A percentile compares a stretch with the other conserved stretches of the same genome.
Conservation (phyloP, 495 filamentous ascomycete genomes). For the Polyplosphaeria fusca region DNA sequence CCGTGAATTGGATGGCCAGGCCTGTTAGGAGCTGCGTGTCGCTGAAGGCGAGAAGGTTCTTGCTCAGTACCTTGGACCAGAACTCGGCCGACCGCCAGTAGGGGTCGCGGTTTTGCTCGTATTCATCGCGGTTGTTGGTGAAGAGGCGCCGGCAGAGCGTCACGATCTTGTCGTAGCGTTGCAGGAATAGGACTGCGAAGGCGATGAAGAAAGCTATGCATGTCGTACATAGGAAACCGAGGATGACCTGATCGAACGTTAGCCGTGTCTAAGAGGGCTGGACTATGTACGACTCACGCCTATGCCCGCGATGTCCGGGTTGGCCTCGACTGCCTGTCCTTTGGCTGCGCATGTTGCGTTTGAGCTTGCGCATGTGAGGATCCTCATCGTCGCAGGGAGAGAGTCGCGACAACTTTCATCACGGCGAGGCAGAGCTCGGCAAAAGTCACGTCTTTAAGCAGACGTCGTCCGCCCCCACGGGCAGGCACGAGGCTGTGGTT, state of each 20-base stretch:
- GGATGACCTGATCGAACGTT: constrained; percentile 20
- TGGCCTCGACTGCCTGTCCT: neutral
- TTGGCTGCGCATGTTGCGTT: neutral
- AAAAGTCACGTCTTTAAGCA: too few relatives aligned
- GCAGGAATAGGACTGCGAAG: constrained; percentile 26
- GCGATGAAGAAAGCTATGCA: constrained; percentile 27
- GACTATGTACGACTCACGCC: constrained; percentile 8
- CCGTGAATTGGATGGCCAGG: constrained; percentile 31
- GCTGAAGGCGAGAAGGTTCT: constrained; percentile 30
- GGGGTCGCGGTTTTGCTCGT: neutral
- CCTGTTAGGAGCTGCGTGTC: constrained; percentile 33
- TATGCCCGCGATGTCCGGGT: constrained; percentile 24
- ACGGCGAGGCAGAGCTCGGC: too few relatives aligned
- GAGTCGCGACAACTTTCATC: too few relatives aligned
- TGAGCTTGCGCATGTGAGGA: constrained; percentile 6
- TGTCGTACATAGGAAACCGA: constrained; percentile 30
- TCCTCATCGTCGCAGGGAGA: neutral
- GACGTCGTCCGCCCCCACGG: too few relatives aligned
- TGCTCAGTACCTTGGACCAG: constrained; percentile 28
- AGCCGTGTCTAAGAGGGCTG: neutral
- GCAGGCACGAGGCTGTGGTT: too few relatives aligned
- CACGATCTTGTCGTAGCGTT: constrained; percentile 14
- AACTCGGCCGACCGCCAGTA: constrained; percentile 29
- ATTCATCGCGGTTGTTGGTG: neutral
- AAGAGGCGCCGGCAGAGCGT: constrained; percentile 5